phyloP scores from a whole-genome alignment of 2,329 filamentous ascomycete genomes.

The Byssochlamys sp. region DNA sequence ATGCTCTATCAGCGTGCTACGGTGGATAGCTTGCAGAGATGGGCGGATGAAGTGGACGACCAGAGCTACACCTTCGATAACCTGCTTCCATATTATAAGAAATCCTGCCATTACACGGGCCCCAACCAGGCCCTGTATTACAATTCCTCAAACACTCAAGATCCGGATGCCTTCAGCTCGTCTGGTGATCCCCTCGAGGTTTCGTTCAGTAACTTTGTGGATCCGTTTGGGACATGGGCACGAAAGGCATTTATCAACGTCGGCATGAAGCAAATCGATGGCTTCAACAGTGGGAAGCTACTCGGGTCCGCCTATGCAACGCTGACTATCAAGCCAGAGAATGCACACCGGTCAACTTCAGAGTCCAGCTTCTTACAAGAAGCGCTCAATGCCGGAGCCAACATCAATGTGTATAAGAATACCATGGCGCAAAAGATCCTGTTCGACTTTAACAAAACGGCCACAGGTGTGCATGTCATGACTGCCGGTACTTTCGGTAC shows the following conservation, averaged over 20 bases:
- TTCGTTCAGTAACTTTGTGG: conserved; percentile 19
- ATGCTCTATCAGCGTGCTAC: conserved; percentile 22
- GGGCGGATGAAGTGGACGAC: conserved; percentile 29
- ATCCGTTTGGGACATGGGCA: conserved; percentile 19
- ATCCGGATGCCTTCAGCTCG: conserved; percentile 10
- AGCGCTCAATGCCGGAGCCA: conserved; percentile 13
- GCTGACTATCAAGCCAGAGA: conserved; percentile 22
- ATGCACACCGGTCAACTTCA: conserved; percentile 12
- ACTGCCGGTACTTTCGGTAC: conserved; percentile 11
- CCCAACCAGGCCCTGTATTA: conserved; percentile 11
- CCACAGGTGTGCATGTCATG: conserved; percentile 15
- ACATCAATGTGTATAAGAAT: conserved; percentile 23
- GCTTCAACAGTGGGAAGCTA: conserved; percentile 19
- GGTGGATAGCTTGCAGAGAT: conserved; percentile 19
- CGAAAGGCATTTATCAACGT: conserved; percentile 15
- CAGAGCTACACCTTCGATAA: conserved; percentile 23
- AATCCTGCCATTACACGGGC: conserved; percentile 19
- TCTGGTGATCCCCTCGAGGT: conserved; percentile 23
- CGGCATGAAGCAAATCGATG: conserved; percentile 18
- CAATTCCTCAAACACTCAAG: conserved; percentile 17
- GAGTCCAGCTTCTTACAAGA: conserved; percentile 18
- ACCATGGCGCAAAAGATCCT: conserved; percentile 27
- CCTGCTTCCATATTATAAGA: conserved; percentile 20
- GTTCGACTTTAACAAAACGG: conserved; percentile 21
- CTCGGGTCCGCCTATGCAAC: conserved; percentile 16